Conservation (phyloP, 2,329 filamentous ascomycete species). For the Claviceps fusiformis region DNA sequence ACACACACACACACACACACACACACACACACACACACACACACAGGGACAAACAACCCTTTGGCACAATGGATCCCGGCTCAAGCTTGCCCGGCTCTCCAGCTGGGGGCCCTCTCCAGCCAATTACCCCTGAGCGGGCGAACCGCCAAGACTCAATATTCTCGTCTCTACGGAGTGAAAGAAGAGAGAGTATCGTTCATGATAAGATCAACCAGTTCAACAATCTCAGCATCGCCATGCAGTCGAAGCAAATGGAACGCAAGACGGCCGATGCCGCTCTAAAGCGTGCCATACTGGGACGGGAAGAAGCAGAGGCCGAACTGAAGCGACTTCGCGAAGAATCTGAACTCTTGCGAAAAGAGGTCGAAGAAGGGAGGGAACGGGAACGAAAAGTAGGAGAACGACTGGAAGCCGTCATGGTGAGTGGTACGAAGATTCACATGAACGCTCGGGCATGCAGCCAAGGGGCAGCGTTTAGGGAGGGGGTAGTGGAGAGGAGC, state of each 20-base stretch:
- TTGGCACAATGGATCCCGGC: conserved; percentile 27
- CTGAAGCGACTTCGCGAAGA: conserved; percentile 51
- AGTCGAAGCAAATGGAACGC: conserved; percentile 48
- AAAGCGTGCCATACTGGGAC: conserved; percentile 51
- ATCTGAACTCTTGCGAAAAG: conserved; percentile 36
- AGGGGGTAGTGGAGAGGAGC: too few species aligned
- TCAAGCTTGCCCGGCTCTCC: conserved; percentile 40
- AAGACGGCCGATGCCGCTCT: conserved; percentile 52
- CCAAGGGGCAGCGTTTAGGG: too few species aligned
- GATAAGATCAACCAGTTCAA: conserved; percentile 64
- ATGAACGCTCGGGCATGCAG: neutral
- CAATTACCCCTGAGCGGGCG: conserved; percentile 49
- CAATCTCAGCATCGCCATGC: conserved; percentile 46
- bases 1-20: too few species aligned
- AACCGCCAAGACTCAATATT: conserved; percentile 32
- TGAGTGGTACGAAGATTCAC: conserved; percentile 23
- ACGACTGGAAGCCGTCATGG: conserved; percentile 55
- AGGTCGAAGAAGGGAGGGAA: conserved; percentile 51
- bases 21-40: too few species aligned
- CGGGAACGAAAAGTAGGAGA: conserved; percentile 53
- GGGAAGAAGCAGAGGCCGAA: conserved; percentile 61
- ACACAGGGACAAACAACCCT: neutral
- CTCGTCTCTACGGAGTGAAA: conserved; percentile 22
- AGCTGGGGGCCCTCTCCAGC: conserved; percentile 40
- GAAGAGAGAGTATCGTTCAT: conserved; percentile 47